Base-by-base conservation (phyloP, 163 green algal species). In the Scenedesmus sp. region DNA sequence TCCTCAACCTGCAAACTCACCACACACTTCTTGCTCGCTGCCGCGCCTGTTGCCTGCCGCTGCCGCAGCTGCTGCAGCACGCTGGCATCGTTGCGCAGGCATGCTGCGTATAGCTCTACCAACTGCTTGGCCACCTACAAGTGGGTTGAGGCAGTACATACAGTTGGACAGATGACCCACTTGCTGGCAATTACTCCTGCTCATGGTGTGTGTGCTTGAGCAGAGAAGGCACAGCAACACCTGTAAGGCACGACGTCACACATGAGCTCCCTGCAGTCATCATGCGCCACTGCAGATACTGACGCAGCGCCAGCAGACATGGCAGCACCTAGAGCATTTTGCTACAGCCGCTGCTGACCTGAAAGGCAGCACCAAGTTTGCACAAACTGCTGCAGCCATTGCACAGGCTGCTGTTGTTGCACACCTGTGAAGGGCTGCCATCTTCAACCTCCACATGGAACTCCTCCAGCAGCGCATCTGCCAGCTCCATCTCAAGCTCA, bases 371-470 rank as follows among this genome's bases (percentile, higher is more conserved):
- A 52, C 0, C 57, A 18, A 9, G 12, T 0, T 10, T 84, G 76
- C 1, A 54, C 8, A 0, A 15, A 46, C 23, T 0, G 6, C n/a
- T 18, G 82, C 55, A 16, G 76, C 0, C 76, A 52, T 52, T 79
- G 70, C 16, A 13, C 20, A 79, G n/a, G 1, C 76, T 86, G 55
- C 34, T 86, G 16, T 5, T 1, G 54, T 8, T 20, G 2, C 55
- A 70, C 93, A 97, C 92, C 96, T 97, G 94, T 57, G 92, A 88
- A 0, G 97, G 94, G 88, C 96, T 98, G 84, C 95, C 97, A 91
- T 99, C 98, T 87, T 99, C 96, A 9, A 95, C 94, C 82, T 99
- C 96, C 20, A 96, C 91, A 90, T 98, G 97, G 90, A 99, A 99
- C 67, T 99, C 97, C 57, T 97, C 82, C 57, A 97, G 88, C 81